Base-by-base conservation (phyloP, 176 grass and related monocot species). In the Areca catechu region DNA sequence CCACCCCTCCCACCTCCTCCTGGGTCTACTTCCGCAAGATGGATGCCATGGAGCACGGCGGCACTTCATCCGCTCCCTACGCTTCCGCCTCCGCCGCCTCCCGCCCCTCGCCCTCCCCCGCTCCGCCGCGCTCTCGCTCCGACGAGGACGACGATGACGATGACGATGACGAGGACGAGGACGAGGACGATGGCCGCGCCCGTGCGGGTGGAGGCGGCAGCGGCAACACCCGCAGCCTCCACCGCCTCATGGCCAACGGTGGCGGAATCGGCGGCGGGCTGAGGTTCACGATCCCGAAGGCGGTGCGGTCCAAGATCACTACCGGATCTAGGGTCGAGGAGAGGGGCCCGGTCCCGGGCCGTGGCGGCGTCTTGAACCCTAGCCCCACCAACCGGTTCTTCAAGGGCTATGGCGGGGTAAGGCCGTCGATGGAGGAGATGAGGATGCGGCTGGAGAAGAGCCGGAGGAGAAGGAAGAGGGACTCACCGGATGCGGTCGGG, bases 201-300 rank as follows among this genome's bases (percentile, higher is more conserved):
- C 12, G 68, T 3, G 34, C 34, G 10, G 34, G 9, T 2, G 34
- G 1, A 3, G n/a, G 5, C 51, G 14, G n/a, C 18, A 15, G 58
- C 18, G 55, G 84, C 27, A 76, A 67, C 25, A 89, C 80, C 80
- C 73, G 80, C 68, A 85, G 84, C 66, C 76, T 89, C 21, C 88
- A 89, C 82, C 82, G 84, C 19, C 80, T 98, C 59, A 89, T 98
- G 76, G 84, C 87, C 28, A 97, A 91, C 74, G 87, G 87, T 63
- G 77, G 71, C 1, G 66, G 80, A 1, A 79, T 62, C 58, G 50
- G 83, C 56, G 50, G 83, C 52, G 92, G 80, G 12, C 74, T 97
- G 54, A 62, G 69, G 19, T 97, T 97, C 83, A 88, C 75, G 29
- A 91, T 97, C 58, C 94, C 94, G 56, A 98, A 93, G 79, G 88